phyloP scores from a whole-genome alignment of 139 green algal species.

The Coelastrella sp. region DNA sequence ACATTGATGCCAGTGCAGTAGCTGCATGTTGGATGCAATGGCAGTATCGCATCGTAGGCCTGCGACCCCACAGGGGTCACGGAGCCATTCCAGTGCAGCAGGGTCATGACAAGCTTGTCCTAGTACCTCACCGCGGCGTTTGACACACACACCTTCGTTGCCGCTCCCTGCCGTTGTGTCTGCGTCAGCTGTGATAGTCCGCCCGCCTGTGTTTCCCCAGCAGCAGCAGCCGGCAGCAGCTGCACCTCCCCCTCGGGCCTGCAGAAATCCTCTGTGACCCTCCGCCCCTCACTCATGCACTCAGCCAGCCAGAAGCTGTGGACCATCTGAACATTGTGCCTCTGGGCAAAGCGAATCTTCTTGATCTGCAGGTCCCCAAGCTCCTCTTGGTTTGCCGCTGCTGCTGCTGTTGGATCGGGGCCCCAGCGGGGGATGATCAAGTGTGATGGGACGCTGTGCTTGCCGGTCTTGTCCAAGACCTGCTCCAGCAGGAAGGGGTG shows the following conservation, averaged over 20 bases:
- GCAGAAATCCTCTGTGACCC: not conserved
- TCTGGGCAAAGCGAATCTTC: conserved; percentile 28
- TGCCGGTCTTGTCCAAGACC: not conserved
- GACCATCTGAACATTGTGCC: conserved; percentile 17
- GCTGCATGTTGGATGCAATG: no score
- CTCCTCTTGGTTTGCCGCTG: not conserved
- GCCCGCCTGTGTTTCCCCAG: not conserved
- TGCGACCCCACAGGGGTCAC: no score
- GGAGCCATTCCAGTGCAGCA: no score
- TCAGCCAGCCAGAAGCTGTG: conserved; percentile 31
- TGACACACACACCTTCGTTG: not conserved
- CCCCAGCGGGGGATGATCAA: conserved; percentile 16
- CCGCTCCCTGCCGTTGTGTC: not conserved
- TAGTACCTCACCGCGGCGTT: no score
- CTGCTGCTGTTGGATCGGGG: conserved; percentile 13
- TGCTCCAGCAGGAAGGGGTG: not conserved
- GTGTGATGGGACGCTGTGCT: not conserved
- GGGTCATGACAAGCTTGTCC: no score
- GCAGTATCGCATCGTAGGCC: no score
- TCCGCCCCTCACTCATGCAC: conserved; percentile 17
- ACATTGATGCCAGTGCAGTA: no score
- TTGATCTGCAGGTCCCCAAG: not conserved
- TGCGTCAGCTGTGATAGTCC: not conserved
- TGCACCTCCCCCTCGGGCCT: not conserved
- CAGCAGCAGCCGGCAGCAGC: not conserved